Percentiles rank a stretch among this genome's conserved stretches.
These are phyloP conservation scores for Abrus precatorius DNA, from an alignment of 306 rosid genomes.

Conservation along the genomic window DNA sequence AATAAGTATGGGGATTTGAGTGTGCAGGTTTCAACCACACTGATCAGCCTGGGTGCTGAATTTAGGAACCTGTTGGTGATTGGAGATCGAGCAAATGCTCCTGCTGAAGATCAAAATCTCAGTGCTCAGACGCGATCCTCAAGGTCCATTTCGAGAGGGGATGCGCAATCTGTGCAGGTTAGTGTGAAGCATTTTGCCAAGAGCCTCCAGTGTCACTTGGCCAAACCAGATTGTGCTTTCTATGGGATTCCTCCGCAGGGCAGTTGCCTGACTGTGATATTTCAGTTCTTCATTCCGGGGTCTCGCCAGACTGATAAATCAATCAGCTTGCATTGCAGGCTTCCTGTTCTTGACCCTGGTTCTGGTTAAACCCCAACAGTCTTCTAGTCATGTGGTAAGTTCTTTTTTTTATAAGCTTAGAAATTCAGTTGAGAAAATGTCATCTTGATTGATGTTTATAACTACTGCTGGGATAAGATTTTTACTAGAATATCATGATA, in stretches of 20 bases:
- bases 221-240: conserved; percentile 97
- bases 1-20: conserved; percentile 86
- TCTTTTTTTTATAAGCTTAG: conserved; percentile 26
- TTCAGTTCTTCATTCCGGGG: conserved; percentile 75
- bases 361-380: conserved; percentile 55
- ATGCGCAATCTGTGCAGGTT: conserved; percentile 88
- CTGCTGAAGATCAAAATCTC: conserved; percentile 75
- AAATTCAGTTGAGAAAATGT: conserved; percentile 35
- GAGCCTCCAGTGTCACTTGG: conserved; percentile 89
- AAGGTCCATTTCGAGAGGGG: conserved; percentile 76
- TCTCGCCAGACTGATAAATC: conserved; percentile 87
- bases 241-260: conserved; percentile 88
- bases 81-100: conserved; percentile 79
- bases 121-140: conserved; percentile 80
- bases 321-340: conserved; percentile 94
- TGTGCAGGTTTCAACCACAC: conserved; percentile 80
- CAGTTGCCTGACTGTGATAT: conserved; percentile 80
- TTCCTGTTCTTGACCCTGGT: conserved; percentile 86
- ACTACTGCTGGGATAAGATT: conserved; percentile 8
- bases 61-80: conserved; percentile 77
- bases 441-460: conserved; percentile 13
- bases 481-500: conserved; percentile 3
- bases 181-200: conserved; percentile 93
- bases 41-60: conserved; percentile 90
- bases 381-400: conserved; percentile 23